Conservation (phyloP, 2,329 filamentous ascomycete genomes). For the Sclerotiophoma versabilis region DNA sequence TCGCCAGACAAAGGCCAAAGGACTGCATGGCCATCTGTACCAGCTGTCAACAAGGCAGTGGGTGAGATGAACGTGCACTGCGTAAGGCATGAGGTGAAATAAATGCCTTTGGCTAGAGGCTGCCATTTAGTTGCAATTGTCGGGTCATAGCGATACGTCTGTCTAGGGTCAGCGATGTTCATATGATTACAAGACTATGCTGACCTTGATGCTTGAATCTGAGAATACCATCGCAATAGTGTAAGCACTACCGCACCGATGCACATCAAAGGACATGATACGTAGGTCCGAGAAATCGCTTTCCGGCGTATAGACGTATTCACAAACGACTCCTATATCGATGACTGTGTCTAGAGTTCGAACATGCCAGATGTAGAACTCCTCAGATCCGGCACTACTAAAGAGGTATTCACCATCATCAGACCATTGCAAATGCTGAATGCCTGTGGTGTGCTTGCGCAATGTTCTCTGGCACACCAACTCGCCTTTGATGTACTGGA, state of each 20-base stretch:
- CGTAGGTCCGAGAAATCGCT: constrained; percentile 71
- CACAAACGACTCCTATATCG: constrained; percentile 61
- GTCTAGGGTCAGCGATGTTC: constrained; percentile 5
- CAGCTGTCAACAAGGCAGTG: constrained; percentile 67
- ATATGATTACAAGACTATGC: neutral
- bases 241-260: constrained; percentile 49
- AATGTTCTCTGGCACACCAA: constrained; percentile 67
- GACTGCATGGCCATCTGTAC: constrained; percentile 80
- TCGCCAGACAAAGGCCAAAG: constrained; percentile 60
- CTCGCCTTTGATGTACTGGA: constrained; percentile 54
- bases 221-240: constrained; percentile 78
- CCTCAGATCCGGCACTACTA: constrained; percentile 85
- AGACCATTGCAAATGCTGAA: constrained; percentile 83
- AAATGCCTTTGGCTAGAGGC: constrained; percentile 49
- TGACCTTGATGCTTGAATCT: constrained; percentile 76
- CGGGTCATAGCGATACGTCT: constrained; percentile 56
- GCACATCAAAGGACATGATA: constrained; percentile 79
- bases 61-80: constrained; percentile 59
- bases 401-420: constrained; percentile 72
- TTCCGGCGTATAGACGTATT: constrained; percentile 58
- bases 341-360: constrained; percentile 59
- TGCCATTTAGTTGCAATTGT: constrained; percentile 41
- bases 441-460: constrained; percentile 80
- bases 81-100: constrained; percentile 71
- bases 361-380: constrained; percentile 83